A percentile compares a stretch with the other conserved stretches of the same genome.
phyloP scores from a whole-genome alignment of 345 rosid species.

The Brassica cretica region DNA sequence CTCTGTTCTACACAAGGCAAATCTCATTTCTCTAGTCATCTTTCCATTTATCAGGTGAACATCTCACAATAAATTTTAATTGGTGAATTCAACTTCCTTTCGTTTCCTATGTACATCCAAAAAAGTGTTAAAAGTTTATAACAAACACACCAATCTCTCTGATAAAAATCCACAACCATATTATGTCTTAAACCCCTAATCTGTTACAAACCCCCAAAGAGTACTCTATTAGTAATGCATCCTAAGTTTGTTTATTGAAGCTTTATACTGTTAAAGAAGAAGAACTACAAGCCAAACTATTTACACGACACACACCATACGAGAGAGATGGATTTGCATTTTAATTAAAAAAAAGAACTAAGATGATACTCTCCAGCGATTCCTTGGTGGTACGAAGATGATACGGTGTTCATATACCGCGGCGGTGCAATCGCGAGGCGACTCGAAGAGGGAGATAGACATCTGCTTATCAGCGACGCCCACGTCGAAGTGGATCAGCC shows the following conservation, averaged over 20 bases:
- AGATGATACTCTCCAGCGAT: slow-evolving; percentile 19
- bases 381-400: slow-evolving; percentile 16
- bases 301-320: too few species aligned
- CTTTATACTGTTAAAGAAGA: not conserved
- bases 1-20: not conserved
- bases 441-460: slow-evolving; percentile 73
- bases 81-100: not conserved
- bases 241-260: slow-evolving; percentile 11
- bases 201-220: slow-evolving; percentile 4
- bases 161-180: slow-evolving; percentile 1
- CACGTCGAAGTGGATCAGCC: slow-evolving; percentile 75
- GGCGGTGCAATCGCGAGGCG: slow-evolving; percentile 73
- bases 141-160: not conserved
- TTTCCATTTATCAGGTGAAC: not conserved
- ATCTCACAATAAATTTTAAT: not conserved
- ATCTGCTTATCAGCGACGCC: slow-evolving; percentile 82
- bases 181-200: not conserved
- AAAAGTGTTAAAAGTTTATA: not conserved
- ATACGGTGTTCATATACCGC: slow-evolving; percentile 26
- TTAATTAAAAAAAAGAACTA: too few species aligned
- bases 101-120: not conserved
- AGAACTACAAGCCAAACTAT: too few species aligned
- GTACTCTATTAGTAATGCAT: not conserved
- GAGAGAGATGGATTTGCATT: too few species aligned
- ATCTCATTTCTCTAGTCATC: not conserved